Evolutionary conservation across 192 early-diverging fungal species (phyloP).

Genomic region (Coemansia sp.): DNA sequence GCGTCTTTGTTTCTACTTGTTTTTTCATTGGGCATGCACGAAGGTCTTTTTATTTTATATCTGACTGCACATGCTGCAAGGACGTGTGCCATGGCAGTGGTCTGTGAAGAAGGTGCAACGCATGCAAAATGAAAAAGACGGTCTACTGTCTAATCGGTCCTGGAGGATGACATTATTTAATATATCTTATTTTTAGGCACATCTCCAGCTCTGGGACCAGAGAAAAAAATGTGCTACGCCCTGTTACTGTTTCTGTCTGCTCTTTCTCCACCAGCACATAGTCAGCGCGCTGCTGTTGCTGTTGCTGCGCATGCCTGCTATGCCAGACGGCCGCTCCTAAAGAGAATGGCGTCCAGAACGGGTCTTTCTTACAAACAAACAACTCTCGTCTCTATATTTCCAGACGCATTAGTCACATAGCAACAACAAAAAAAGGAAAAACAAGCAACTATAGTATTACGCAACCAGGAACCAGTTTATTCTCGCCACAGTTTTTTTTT

Average conservation of each 20-base stretch:
- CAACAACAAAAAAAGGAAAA: neutral
- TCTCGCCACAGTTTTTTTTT: neutral
- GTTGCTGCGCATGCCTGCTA: neutral
- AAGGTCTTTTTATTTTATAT: neutral
- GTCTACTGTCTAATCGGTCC: neutral
- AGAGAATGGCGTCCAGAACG: neutral
- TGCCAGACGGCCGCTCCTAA: neutral
- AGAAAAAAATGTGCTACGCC: neutral
- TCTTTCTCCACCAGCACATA: constrained; percentile 1
- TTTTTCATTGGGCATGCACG: neutral
- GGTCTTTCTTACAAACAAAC: neutral
- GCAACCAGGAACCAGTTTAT: neutral
- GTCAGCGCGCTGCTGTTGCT: neutral
- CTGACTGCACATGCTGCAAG: neutral
- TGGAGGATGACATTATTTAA: neutral
- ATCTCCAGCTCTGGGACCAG: neutral
- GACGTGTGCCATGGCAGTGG: neutral
- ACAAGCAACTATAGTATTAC: neutral
- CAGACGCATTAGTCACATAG: neutral
- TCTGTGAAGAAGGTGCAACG: neutral
- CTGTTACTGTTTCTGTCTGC: neutral
- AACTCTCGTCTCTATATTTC: neutral
- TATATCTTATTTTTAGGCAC: neutral
- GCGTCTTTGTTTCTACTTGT: neutral
- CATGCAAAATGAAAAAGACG: neutral